A percentile compares a stretch with the other conserved stretches of the same genome.
Evolutionary conservation across 2,329 filamentous ascomycete species (phyloP).

Genomic region (Aspergillus latus): DNA sequence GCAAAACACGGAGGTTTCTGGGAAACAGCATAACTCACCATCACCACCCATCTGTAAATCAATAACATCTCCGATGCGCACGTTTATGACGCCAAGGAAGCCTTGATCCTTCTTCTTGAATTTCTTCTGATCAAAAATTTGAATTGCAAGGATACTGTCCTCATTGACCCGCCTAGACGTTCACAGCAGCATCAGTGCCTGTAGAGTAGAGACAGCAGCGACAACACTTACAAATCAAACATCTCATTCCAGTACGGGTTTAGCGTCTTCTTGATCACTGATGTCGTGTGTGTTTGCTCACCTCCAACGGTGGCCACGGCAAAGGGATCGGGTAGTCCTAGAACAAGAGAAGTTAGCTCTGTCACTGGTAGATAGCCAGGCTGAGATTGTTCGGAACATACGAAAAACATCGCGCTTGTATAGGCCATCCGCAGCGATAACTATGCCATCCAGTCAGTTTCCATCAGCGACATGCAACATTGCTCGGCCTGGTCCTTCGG

Average conservation of each 20-base stretch:
- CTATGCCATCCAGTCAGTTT: conserved; percentile 52
- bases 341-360: conserved; percentile 16
- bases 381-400: conserved; percentile 55
- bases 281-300: conserved; percentile 97
- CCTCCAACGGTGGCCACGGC: conserved; percentile 95
- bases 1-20: neutral
- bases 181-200: conserved; percentile 15
- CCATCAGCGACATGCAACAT: conserved; percentile 3
- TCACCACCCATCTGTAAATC: conserved; percentile 87
- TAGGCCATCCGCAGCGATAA: conserved; percentile 96
- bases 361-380: conserved; percentile 5
- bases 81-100: conserved; percentile 95
- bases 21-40: conserved; percentile 58
- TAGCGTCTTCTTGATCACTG: conserved; percentile 93
- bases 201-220: neutral
- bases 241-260: conserved; percentile 99
- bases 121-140: conserved; percentile 99
- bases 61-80: conserved; percentile 90
- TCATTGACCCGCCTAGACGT: conserved; percentile 75
- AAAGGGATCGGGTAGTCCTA: conserved; percentile 96
- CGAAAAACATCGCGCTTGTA: conserved; percentile 99
- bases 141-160: conserved; percentile 93
- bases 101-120: conserved; percentile 99
- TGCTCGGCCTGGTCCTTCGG: neutral
- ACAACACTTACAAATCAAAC: conserved; percentile 81